Evolutionary conservation across 1,284 basidiomycete species (phyloP).

Genomic region (Melampsora larici-populina): DNA sequence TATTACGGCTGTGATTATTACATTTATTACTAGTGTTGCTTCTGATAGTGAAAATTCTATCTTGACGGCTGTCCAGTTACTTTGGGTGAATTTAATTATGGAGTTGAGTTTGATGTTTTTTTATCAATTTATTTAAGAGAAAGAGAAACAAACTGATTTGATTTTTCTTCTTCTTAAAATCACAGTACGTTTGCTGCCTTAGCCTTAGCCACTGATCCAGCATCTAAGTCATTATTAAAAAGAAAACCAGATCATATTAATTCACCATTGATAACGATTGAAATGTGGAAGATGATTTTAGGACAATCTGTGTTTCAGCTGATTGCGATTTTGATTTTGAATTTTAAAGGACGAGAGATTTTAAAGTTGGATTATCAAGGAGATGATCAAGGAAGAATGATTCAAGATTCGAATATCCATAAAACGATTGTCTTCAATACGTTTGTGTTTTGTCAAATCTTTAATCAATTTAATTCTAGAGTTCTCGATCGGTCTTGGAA

Average conservation of each 20-base stretch:
- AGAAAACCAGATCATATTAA: conserved; percentile 52
- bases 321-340: conserved; percentile 52
- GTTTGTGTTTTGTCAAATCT: conserved; percentile 47
- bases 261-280: conserved; percentile 52
- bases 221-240: conserved; percentile 51
- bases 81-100: conserved; percentile 47
- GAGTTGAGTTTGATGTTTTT: conserved; percentile 29
- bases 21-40: conserved; percentile 45
- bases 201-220: conserved; percentile 55
- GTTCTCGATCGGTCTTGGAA: conserved; percentile 44
- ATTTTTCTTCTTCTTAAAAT: background rate
- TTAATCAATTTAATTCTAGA: conserved; percentile 46
- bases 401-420: conserved; percentile 43
- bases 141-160: background rate
- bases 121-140: no score
- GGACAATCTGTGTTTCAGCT: conserved; percentile 54
- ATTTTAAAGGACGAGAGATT: conserved; percentile 52
- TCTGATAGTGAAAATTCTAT: conserved; percentile 44
- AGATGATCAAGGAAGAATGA: conserved; percentile 40
- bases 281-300: conserved; percentile 55
- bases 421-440: conserved; percentile 47
- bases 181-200: conserved; percentile 53
- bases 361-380: conserved; percentile 45
- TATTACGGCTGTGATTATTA: conserved; percentile 46
- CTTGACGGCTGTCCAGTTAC: conserved; percentile 45